Evolutionary conservation across 495 filamentous ascomycete species (phyloP).

Genomic region (Penicillium crystallinum): DNA sequence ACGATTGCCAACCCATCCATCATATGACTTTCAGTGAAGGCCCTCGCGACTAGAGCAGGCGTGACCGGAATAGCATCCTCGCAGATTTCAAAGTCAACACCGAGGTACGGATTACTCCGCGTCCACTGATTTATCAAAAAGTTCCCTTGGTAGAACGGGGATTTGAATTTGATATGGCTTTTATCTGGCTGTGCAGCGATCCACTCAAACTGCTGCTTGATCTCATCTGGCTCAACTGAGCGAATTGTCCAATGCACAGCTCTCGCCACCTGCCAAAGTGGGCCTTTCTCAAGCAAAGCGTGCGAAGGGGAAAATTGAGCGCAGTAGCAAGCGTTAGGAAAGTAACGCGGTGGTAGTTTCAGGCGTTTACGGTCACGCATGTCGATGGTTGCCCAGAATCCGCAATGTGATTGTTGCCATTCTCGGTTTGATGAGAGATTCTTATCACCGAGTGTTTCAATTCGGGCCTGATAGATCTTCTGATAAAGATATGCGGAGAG

Average conservation of each 20-base stretch:
- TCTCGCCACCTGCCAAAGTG: not conserved
- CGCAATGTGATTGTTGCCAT: not conserved
- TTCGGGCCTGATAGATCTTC: not conserved
- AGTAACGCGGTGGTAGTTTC: not conserved
- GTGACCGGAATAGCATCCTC: not conserved
- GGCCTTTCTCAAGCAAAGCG: not conserved
- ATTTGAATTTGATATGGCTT: not conserved
- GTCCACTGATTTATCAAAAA: not conserved
- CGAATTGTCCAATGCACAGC: not conserved
- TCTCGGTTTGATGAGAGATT: not conserved
- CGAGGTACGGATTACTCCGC: not conserved
- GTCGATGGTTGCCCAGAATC: constrained; percentile 1
- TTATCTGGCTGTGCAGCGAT: not conserved
- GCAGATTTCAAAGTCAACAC: not conserved
- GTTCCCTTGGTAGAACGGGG: not conserved
- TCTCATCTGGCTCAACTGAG: not conserved
- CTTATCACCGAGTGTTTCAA: not conserved
- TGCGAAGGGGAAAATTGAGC: not conserved
- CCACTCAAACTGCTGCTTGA: not conserved
- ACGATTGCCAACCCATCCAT: not conserved
- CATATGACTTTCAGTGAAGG: not conserved
- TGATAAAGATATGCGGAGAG: not conserved
- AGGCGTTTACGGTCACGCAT: constrained; percentile 1
- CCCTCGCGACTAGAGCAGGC: not conserved
- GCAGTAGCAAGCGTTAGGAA: constrained; percentile 6